Base-by-base conservation (phyloP, 2,329 filamentous ascomycete species). In the Monosporascus sp. region DNA sequence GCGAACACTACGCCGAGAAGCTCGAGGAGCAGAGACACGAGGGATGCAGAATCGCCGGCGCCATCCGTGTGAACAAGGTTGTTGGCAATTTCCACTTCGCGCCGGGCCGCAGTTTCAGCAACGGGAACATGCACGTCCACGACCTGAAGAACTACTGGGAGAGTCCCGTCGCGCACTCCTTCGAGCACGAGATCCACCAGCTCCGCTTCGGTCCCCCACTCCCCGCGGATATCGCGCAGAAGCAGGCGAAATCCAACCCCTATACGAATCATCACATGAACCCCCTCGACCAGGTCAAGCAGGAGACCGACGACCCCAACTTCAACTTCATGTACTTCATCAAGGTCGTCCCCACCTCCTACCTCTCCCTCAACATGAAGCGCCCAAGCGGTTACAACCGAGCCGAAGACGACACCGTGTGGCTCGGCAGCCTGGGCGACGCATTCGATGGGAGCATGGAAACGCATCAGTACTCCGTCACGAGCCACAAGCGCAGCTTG, bases 241-340 rank as follows among this genome's bases (percentile, higher is more conserved):
- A 85, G 65, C 73, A 69, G 62, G 69, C 71, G 54, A 80, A 76
- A 64, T 70, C 72, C 9, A 77, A 74, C 67, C 80, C 76, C 56
- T 96, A 90, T 90, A 91, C 88, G 11, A 92, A 91, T 72, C 90
- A 96, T 73, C 91, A 97, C 71, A 73, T 90, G 61, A 97, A 97
- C 72, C 94, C 94, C 5, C 83, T 99, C 5, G 95, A 99, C 66
- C 80, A 82, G 51, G 89, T 87, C 3, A 76, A 81, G 59, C 91
- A 97, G 76, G 74, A 79, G 50, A 95, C 91, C 2, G 76, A 82
- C 37, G 91, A 97, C 66, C 83, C 90, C 61, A 88, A 88, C 59
- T 97, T 82, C 79, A 99, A 97, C 77, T 99, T 87, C 73, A 96
- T 97, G 91, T 99, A 99, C 78, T 99, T 99, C 73, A 81, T 99